phyloP scores from a whole-genome alignment of 192 early-diverging fungal species.

The Umbelopsis sp. region DNA sequence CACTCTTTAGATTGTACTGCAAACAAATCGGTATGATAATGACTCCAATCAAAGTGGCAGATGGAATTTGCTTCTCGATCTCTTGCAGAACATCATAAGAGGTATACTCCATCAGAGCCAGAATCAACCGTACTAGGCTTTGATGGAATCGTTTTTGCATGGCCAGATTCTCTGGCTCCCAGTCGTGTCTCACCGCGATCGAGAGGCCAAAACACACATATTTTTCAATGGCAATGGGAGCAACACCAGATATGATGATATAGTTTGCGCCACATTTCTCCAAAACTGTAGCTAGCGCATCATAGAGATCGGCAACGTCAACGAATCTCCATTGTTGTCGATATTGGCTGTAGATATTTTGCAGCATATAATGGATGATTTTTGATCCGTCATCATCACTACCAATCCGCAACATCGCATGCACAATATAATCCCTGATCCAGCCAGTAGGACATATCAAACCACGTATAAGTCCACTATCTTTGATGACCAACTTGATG shows the following conservation, averaged over 20 bases:
- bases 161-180: constrained; percentile 33
- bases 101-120: constrained; percentile 52
- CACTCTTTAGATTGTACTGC: constrained; percentile 43
- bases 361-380: constrained; percentile 25
- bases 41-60: constrained; percentile 49
- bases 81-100: constrained; percentile 47
- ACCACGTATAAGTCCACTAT: constrained; percentile 43
- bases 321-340: constrained; percentile 46
- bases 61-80: constrained; percentile 44
- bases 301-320: constrained; percentile 50
- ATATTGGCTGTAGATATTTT: constrained; percentile 34
- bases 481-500: constrained; percentile 47
- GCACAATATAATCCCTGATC: constrained; percentile 52
- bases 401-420: constrained; percentile 34
- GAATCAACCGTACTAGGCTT: constrained; percentile 49
- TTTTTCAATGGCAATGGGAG: constrained; percentile 43
- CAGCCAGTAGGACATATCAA: constrained; percentile 45
- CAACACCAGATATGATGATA: constrained; percentile 35
- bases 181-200: constrained; percentile 41
- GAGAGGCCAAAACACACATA: constrained; percentile 45
- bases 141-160: constrained; percentile 44
- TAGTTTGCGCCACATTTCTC: constrained; percentile 40
- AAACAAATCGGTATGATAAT: constrained; percentile 55
- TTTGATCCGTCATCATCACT: constrained; percentile 28
- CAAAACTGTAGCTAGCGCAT: constrained; percentile 45